These are phyloP conservation scores for Thoreauomyces humboldtii DNA, from an alignment of 192 early-diverging fungal species.

Conservation along the genomic window DNA sequence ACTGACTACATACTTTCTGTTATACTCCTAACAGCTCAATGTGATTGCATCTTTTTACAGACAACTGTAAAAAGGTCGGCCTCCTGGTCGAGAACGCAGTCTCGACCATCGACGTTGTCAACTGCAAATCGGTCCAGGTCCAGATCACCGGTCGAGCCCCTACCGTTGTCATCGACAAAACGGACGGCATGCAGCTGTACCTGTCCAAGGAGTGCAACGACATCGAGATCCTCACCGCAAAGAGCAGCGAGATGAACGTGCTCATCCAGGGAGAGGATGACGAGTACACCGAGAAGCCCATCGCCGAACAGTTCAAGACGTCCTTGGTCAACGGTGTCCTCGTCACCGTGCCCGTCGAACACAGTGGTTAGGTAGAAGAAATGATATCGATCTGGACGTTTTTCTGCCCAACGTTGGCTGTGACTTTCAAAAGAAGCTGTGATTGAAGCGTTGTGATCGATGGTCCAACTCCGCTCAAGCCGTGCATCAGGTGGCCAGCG, in stretches of 20 bases:
- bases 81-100: constrained; percentile 81
- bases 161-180: constrained; percentile 87
- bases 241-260: constrained; percentile 89
- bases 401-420: too few species aligned
- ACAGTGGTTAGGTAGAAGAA: constrained; percentile 68
- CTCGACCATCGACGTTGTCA: constrained; percentile 83
- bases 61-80: constrained; percentile 87
- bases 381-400: too few species aligned
- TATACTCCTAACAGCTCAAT: neutral
- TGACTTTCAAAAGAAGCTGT: too few species aligned
- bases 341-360: constrained; percentile 81
- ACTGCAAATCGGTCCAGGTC: constrained; percentile 82
- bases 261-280: constrained; percentile 62
- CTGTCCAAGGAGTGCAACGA: constrained; percentile 72
- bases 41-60: constrained; percentile 41
- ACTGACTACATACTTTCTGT: neutral
- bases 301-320: constrained; percentile 92
- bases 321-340: constrained; percentile 73
- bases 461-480: too few species aligned
- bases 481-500: too few species aligned
- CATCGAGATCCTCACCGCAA: constrained; percentile 89
- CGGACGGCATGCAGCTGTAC: constrained; percentile 89
- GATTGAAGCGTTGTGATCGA: too few species aligned
- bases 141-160: constrained; percentile 83
- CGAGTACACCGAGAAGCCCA: constrained; percentile 80